Evolutionary conservation across 1,284 basidiomycete genomes (phyloP), one percentile per base, ranked within the genome.

Genomic region (Ustilago tritici): DNA sequence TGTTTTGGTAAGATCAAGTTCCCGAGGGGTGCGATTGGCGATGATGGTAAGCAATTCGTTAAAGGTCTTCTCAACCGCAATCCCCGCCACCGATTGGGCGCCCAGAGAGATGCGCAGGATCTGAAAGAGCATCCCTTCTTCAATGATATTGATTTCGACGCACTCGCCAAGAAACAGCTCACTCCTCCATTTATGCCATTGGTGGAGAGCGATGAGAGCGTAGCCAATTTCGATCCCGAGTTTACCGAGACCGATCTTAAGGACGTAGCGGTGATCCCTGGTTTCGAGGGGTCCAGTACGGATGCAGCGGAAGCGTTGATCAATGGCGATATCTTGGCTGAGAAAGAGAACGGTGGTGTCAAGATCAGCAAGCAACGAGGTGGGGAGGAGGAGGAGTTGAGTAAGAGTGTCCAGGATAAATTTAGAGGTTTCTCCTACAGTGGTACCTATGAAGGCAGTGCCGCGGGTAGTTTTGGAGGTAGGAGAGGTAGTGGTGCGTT

Each of bases 41-140:
- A 99, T 82, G 95, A 98, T 68, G 97, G 97, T 63, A 99, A 99
- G 88, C 93, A 97, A 88, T 99, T 99, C 81, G 97, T 99, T 84
- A 99, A 99, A 88, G 95, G 95, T 69, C 92, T 99, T 53, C 90
- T 99, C 57, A 99, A 98, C 88, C 92, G 97, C 56, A 99, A 99
- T 87, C 97, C 97, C 5, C 95, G 94, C 84, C 95, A 98, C 86
- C 93, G 97, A 34, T 90, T 99, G 1, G 97, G 97, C 17, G 93
- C 96, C 0, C 90, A 91, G 64, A 91, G 93, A 40, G 97, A 98
- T 84, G 92, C 97, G 0, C 94, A 90, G 65, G 96, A 99, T 84
- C 91, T 99, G 70, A 99, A 98, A 86, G 94, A 94, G 82, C 97
- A 99, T 84, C 88, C 94, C 1, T 99, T 99, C 89, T 99, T 99